Base-by-base conservation (phyloP, 2,329 filamentous ascomycete genomes). In the Talaromyces marneffei region DNA sequence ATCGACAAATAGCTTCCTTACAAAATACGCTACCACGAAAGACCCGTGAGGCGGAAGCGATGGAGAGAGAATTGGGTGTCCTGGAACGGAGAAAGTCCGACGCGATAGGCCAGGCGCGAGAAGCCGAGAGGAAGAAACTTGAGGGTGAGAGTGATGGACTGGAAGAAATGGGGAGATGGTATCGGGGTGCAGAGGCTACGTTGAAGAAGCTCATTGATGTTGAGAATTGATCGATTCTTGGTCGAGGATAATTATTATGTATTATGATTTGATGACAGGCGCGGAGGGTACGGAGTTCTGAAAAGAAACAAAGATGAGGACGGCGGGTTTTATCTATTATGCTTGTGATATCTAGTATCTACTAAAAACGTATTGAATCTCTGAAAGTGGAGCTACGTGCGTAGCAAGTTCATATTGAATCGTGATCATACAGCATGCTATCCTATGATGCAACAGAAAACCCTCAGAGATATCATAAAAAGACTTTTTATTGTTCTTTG, bases 151-250 rank as follows among this genome's bases (percentile, higher is more conserved):
- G 75, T 59, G 78, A 80, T 65, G 75, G 77, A 10, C 66, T 79
- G 16, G 77, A 79, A 63, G 76, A 79, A 62, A 73, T 75, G 70
- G 78, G 77, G 18, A 70, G 76, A 63, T 80, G 78, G 78, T 79
- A 79, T 63, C 71, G 70, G 57, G 72, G 75, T 18, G 73, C 72
- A 4, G 76, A 79, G 65, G 70, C 73, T 40, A 74, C 70, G 2
- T 65, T 80, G 40, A 78, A 75, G 62, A 71, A 72, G 9, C 66
- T 80, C 37, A 68, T 78, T 14, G 72, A 69, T 12, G 68, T 72
- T 18, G 63, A 74, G 25, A 60, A 56, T 57, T 63, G 18, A 56
- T 29, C 16, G 9, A 31, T 5, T 12, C 8, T 2, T 23, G 4
- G 8, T n/a, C 18, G 20, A 2, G 1, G 1, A 27, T 10, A 9